These are phyloP conservation scores for Maudiozyma serrabonitensis DNA, from an alignment of 805 yeast genomes.

Conservation along the genomic window DNA sequence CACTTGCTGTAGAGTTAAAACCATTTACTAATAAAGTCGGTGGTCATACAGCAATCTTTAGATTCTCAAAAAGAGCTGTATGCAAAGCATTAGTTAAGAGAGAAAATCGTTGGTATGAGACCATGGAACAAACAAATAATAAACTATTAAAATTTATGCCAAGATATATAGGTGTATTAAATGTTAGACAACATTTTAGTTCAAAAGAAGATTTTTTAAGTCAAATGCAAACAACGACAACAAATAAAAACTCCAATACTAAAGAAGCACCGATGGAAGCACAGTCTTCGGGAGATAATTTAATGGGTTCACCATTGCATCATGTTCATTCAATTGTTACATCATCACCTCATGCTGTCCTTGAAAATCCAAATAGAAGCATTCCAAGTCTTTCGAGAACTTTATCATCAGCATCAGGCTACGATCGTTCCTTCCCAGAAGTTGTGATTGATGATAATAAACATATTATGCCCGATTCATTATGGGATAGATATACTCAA, in stretches of 20 bases:
- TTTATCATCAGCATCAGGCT: not conserved
- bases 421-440: constrained; percentile 41
- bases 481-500: constrained; percentile 54
- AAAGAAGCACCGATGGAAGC: constrained; percentile 7
- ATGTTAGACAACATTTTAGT: constrained; percentile 65
- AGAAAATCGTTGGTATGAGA: constrained; percentile 88
- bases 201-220: constrained; percentile 19
- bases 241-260: not conserved
- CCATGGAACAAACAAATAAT: constrained; percentile 67
- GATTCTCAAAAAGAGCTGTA: constrained; percentile 84
- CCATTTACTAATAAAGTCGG: constrained; percentile 95
- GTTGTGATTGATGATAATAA: constrained; percentile 87
- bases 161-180: constrained; percentile 83
- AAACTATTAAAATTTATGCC: constrained; percentile 84
- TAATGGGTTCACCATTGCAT: constrained; percentile 6
- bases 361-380: not conserved
- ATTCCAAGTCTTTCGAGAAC: not conserved
- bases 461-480: constrained; percentile 80
- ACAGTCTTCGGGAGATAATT: constrained; percentile 4
- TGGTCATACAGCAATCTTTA: constrained; percentile 94
- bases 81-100: constrained; percentile 87
- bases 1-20: constrained; percentile 76
- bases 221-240: constrained; percentile 9
- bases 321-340: constrained; percentile 16
- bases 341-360: constrained; percentile 7